Base-by-base conservation (phyloP, 805 yeast species). In the Monosporozyma servazzii region DNA sequence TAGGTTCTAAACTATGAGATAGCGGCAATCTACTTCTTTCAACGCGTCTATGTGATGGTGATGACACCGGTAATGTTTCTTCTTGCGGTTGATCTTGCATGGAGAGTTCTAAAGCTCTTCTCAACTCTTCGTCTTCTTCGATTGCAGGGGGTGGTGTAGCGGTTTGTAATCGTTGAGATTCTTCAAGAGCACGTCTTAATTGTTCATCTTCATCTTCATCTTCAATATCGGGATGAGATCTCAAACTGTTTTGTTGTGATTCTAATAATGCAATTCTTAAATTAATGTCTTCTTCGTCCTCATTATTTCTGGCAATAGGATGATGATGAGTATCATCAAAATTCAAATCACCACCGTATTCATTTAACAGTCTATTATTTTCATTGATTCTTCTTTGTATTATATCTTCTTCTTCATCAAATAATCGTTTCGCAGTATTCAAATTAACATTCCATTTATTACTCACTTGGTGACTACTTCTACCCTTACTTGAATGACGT, bases 241-340 rank as follows among this genome's bases (percentile, higher is more conserved):
- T 31, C 20, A 31, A 37, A 11, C 13, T 39, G 1, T 42, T 23
- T 2, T 29, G 36, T 49, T 59, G 58, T 2, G 71, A 68, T 50
- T 68, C 71, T 57, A 67, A 53, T 27, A 68, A 46, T 2, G 71
- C 71, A 46, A 68, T 67, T 48, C 58, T 54, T 42, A 67, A 50
- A 44, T 65, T 67, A 9, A 64, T 45, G 27, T 67, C 66, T 20
- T 68, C 70, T 29, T 65, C 67, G 37, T 66, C 67, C 3, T 46
- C 30, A 20, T 27, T 20, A 23, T 25, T 25, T 25, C 45, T 25
- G 6, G 9, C 21, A 18, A 17, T 5, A 17, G n/a, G 18, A 2
- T 40, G 43, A 18, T 30, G 23, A 25, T 25, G 27, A 25, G 4
- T 40, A 41, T 43, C 33, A 15, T 17, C 21, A 42, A 23, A 23